phyloP scores from a whole-genome alignment of 345 rosid genomes.

The Eucalyptus tenuipes region DNA sequence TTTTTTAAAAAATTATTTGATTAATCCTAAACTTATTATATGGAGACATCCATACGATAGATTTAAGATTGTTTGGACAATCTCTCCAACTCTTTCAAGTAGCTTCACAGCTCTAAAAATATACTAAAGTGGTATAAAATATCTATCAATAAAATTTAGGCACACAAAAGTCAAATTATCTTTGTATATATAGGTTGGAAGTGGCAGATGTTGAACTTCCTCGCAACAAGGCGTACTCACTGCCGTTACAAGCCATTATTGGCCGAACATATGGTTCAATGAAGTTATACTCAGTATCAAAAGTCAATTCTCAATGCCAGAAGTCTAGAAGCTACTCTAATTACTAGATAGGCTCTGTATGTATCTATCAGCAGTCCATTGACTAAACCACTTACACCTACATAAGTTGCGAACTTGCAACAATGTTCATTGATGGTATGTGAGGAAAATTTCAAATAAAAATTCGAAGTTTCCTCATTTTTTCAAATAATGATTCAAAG shows the following conservation, averaged over 20 bases:
- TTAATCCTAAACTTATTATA: background rate
- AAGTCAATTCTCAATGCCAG: background rate
- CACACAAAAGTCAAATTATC: background rate
- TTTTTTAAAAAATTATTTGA: rapidly evolving
- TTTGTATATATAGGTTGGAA: background rate
- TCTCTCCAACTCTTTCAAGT: background rate
- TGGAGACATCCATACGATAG: rapidly evolving
- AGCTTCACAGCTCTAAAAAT: background rate
- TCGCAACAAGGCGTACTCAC: background rate
- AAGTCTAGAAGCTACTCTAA: background rate
- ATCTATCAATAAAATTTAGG: background rate
- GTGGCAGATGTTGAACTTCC: background rate
- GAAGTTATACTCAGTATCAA: background rate
- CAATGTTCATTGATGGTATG: background rate
- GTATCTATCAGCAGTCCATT: background rate
- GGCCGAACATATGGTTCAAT: background rate
- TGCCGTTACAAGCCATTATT: background rate
- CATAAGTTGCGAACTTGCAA: background rate
- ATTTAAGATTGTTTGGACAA: background rate
- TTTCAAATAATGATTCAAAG: rapidly evolving
- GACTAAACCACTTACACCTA: background rate
- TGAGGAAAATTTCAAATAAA: too few relatives aligned
- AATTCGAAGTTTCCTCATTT: rapidly evolving
- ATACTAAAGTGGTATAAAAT: background rate
- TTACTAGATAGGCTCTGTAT: background rate